Evolutionary conservation across 140 eudicot species (phyloP), one percentile per base, ranked within the genome.

Genomic region (Ambrosia hybrid): DNA sequence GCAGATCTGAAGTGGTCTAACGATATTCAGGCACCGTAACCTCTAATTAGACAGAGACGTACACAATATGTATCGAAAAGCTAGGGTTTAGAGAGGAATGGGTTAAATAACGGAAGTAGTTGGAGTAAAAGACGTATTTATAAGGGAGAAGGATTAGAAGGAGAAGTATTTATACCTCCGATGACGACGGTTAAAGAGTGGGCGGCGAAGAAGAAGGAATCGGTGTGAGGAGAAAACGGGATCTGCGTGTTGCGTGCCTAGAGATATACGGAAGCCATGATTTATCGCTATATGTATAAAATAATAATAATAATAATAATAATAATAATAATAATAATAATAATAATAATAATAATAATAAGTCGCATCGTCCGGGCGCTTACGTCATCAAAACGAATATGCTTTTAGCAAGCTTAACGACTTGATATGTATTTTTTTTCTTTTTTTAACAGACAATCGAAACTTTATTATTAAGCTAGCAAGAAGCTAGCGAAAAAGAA

Each of bases 191-290:
- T 52, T 76, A 61, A 11, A 12, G 41, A 55, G 67, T 21, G 26
- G 26, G 26, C 26, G 26, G 26, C 26, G 26, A 21, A 21, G 26
- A 73, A 63, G 70, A 70, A 36, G 71, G 76, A 71, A 78, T 75
- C 75, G 78, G 74, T 67, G 75, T 7, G 78, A 51, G 49, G 60
- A 60, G 74, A 71, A 71, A 81, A 81, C 41, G 62, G 63, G 85
- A 81, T 81, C 81, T 65, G 79, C 36, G 73, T 48, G 78, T 36
- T 64, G 62, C 16, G 43, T 41, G 43, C 1, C 62, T 4, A 33
- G 30, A 48, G 56, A 30, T 39, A 37, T 56, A 64, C 81, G 74
- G 71, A 75, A 78, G 57, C 69, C 58, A 65, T 73, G 39, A 64
- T 57, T 46, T 70, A 38, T 43, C 37, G 69, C 39, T 45, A 39